phyloP scores from a whole-genome alignment of 2,329 filamentous ascomycete species.

The Pyrenophora teres region DNA sequence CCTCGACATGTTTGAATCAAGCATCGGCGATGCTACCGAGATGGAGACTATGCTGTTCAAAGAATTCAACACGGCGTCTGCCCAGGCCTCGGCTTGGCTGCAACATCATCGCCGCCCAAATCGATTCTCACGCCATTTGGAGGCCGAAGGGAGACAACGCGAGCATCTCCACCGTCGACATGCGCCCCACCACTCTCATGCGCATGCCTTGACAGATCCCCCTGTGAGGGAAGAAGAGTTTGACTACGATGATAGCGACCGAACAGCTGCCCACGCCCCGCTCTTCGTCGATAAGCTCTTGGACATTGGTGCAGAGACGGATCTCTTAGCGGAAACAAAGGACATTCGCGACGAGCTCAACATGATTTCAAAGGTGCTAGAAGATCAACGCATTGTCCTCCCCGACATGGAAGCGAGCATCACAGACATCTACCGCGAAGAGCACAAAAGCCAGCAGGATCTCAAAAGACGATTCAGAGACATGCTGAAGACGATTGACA shows the following conservation, averaged over 20 bases:
- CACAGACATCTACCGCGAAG: conserved; percentile 44
- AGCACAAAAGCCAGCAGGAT: conserved; percentile 50
- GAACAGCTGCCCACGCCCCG: conserved; percentile 36
- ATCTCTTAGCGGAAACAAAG: conserved; percentile 66
- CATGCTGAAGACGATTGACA: conserved; percentile 62
- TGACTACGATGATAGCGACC: conserved; percentile 36
- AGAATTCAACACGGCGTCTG: conserved; percentile 64
- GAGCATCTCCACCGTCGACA: conserved; percentile 39
- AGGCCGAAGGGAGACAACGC: conserved; percentile 40
- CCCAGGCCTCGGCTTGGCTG: conserved; percentile 60
- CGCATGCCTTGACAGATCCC: conserved; percentile 31
- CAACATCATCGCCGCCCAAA: conserved; percentile 54
- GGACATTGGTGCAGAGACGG: conserved; percentile 65
- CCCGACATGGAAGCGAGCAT: conserved; percentile 55
- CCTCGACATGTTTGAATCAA: conserved; percentile 69
- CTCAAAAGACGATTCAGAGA: conserved; percentile 61
- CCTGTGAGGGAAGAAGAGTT: conserved; percentile 35
- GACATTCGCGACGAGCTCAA: conserved; percentile 71
- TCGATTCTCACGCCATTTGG: conserved; percentile 43
- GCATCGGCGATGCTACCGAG: conserved; percentile 59
- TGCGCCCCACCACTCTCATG: conserved; percentile 34
- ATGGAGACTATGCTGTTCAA: conserved; percentile 63
- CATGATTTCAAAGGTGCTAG: conserved; percentile 62
- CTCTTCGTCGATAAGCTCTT: conserved; percentile 61
- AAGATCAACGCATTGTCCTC: conserved; percentile 56